Base-by-base conservation (phyloP, 2,329 filamentous ascomycete genomes). In the Colletotrichum orchidophilum region DNA sequence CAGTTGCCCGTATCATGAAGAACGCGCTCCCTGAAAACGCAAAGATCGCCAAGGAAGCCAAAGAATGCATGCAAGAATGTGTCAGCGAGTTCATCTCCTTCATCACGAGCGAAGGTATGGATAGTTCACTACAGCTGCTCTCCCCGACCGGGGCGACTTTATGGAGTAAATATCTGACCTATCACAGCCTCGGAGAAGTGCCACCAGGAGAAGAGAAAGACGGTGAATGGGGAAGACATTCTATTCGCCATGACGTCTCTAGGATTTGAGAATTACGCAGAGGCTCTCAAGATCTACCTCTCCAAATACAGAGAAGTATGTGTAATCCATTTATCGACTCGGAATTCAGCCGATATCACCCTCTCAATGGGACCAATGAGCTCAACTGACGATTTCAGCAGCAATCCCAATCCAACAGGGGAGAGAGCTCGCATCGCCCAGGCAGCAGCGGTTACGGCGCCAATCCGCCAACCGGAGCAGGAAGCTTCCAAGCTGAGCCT, bases 51-150 rank as follows among this genome's bases (percentile, higher is more conserved):
- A 99, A 99, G 81, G 96, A 99, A 81, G 96, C 96, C 66, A 99
- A 99, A 83, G 96, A 99, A 82, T 99, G 96, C 84, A 98, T 99
- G 96, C 96, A 99, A 83, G 96, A 99, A 83, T 99, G 96, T 80
- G 96, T 99, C 70, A 98, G 95, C 91, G 96, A 99, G 85, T 99
- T 99, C 83, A 76, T 99, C 86, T 97, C 94, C 7, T 99, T 99
- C 87, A 98, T 99, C 80, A 99, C 96, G 42, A 98, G 96, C 82
- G 96, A 99, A 88, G 96, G 96, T 97, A 82, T 80, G 93, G 85
- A 61, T 8, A 57, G 9, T 46, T 12, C n/a, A 26, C 27, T 21
- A 21, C 26, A 35, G 27, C 29, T 39, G 15, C 13, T 31, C 33
- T 13, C 26, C 29, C 33, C 24, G 27, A 49, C 7, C 18, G n/a